Evolutionary conservation across 2,329 filamentous ascomycete genomes (phyloP).

Genomic region (Seiridium unicorne): DNA sequence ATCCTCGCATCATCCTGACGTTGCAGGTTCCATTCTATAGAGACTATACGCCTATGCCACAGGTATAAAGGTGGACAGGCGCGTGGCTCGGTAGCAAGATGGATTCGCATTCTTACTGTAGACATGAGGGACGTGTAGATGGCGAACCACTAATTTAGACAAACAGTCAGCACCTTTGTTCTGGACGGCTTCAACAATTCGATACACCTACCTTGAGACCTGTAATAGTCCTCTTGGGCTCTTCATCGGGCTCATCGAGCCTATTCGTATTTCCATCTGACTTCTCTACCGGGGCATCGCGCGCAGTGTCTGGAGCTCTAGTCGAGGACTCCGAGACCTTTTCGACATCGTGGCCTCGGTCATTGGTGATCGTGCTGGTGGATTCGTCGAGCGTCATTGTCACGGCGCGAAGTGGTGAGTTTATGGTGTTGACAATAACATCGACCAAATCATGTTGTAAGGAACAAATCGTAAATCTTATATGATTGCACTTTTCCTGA

Average conservation of each 20-base stretch:
- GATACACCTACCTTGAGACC: not conserved
- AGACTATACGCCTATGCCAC: not conserved
- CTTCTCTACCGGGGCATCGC: not conserved
- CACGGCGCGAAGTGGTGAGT: not conserved
- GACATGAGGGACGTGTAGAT: constrained; percentile 6
- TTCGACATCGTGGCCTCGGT: not conserved
- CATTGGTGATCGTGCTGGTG: not conserved
- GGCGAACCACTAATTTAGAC: constrained; percentile 1
- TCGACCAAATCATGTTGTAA: not conserved
- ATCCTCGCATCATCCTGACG: not conserved
- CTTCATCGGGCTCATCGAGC: not conserved
- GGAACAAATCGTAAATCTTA: not conserved
- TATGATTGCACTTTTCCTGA: not conserved
- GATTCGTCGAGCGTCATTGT: not conserved
- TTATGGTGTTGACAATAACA: not conserved
- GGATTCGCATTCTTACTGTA: not conserved
- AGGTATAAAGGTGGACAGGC: not conserved
- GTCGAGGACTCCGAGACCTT: not conserved
- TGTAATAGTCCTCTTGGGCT: not conserved
- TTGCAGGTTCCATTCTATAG: not conserved
- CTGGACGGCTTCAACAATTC: not conserved
- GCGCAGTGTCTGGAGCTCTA: not conserved
- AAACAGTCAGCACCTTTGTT: not conserved
- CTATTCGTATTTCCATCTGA: not conserved
- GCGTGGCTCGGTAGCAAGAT: not conserved